Evolutionary conservation across 106 monocot genomes (phyloP).

Genomic region (Agapanthus africanus): DNA sequence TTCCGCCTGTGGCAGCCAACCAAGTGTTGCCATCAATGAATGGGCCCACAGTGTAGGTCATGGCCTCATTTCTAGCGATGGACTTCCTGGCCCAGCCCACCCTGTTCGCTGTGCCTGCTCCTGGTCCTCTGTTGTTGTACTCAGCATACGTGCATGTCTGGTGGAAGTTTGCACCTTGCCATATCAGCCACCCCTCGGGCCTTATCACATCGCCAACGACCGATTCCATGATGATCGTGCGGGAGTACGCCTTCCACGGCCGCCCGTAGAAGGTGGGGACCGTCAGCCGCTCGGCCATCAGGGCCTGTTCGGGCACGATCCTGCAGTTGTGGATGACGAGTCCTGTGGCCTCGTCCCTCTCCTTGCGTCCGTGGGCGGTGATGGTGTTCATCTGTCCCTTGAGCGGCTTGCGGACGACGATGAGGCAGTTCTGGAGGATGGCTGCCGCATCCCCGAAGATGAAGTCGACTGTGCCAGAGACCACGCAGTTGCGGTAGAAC

Average conservation of each 20-base stretch:
- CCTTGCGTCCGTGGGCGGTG: slow-evolving; percentile 38
- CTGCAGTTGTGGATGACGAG: slow-evolving; percentile 34
- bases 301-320: slow-evolving; percentile 19
- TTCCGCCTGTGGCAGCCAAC: slow-evolving; percentile 10
- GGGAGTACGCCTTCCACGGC: slow-evolving; percentile 40
- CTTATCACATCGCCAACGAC: slow-evolving; percentile 20
- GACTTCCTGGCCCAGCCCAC: slow-evolving; percentile 22
- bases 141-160: slow-evolving; percentile 35
- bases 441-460: slow-evolving; percentile 39
- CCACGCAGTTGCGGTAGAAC: slow-evolving; percentile 39
- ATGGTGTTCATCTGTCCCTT: slow-evolving; percentile 37
- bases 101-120: not conserved
- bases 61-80: slow-evolving; percentile 8
- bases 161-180: slow-evolving; percentile 6
- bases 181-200: slow-evolving; percentile 29
- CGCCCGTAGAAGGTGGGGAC: slow-evolving; percentile 26
- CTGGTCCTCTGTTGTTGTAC: slow-evolving; percentile 30
- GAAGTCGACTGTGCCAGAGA: slow-evolving; percentile 57
- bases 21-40: slow-evolving; percentile 1
- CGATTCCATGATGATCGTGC: slow-evolving; percentile 32
- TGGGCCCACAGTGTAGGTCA: slow-evolving; percentile 5
- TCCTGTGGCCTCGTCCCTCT: slow-evolving; percentile 25
- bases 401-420: slow-evolving; percentile 34
- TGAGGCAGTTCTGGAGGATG: slow-evolving; percentile 39
- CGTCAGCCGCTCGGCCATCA: slow-evolving; percentile 15